phyloP scores from a whole-genome alignment of 139 green algal genomes.

The Parachlorella kessleri region DNA sequence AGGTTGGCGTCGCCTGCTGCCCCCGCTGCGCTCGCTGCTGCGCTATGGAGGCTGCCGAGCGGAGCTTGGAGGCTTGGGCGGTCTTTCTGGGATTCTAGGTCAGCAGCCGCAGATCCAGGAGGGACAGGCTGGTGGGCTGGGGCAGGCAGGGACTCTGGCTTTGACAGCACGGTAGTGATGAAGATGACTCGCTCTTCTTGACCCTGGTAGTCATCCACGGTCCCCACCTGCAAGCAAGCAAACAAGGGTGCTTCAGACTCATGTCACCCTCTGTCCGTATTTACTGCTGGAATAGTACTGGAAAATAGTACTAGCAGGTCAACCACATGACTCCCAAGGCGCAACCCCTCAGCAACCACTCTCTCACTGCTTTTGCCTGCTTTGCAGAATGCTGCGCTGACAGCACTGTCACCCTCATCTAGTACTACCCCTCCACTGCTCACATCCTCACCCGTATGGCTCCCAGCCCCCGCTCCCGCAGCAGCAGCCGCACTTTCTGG shows the following conservation, averaged over 20 bases:
- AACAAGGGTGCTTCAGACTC: too few relatives aligned
- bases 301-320: too few relatives aligned
- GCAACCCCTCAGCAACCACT: too few relatives aligned
- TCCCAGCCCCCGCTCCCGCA: constrained; percentile 63
- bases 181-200: constrained; percentile 87
- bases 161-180: constrained; percentile 69
- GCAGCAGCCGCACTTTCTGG: constrained; percentile 69
- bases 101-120: background rate
- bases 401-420: too few relatives aligned
- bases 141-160: constrained; percentile 47
- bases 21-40: background rate
- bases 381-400: too few relatives aligned
- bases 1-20: constrained; percentile 33
- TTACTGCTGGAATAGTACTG: too few relatives aligned
- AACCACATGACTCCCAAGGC: too few relatives aligned
- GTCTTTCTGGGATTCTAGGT: background rate
- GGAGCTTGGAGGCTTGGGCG: background rate
- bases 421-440: too few relatives aligned
- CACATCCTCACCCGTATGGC: constrained; percentile 75
- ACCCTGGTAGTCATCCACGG: constrained; percentile 78
- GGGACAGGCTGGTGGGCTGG: background rate
- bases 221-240: constrained; percentile 64
- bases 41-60: background rate
- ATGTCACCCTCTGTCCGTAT: too few relatives aligned
- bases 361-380: too few relatives aligned